Evolutionary conservation across 352 stramenopile species (phyloP), one percentile per base, ranked within the genome.

Genomic region (Phytophthora tubulina): DNA sequence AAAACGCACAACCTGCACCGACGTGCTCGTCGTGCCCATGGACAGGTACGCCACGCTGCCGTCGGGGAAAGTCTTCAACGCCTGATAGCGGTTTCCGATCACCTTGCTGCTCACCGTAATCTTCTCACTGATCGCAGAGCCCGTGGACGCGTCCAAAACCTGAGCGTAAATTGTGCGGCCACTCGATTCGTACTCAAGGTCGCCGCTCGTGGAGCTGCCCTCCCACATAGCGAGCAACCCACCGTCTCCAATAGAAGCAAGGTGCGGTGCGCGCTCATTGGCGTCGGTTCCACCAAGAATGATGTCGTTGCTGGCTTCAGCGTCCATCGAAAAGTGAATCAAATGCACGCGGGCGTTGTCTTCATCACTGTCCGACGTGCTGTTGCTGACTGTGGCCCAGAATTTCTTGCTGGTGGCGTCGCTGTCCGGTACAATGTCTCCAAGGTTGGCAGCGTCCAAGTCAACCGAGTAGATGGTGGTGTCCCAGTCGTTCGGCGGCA

Each of bases 11-110:
- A 89, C 54, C 69, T 85, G 72, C 66, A 89, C 51, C 54, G 70
- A 79, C 2, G 73, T 84, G 55, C 50, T 70, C 6, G 70, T 72
- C 44, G 68, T 56, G 54, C 77, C 76, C 71, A 79, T 86, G 27
- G 78, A 83, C 46, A 88, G 31, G 73, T 88, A 86, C 14, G 76
- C 82, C 9, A 88, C 79, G 3, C 66, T 81, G 42, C 82, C 79
- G 46, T 90, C 80, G 7, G 78, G 75, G 63, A 70, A 86, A 31
- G 58, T 61, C 46, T 80, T 84, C 63, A 90, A 73, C n/a, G 79
- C 82, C 71, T 88, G 80, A 75, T 87, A 90, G 8, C 80, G 74
- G 68, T 90, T 90, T 59, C 83, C 83, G 42, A 78, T 79, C 17
- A 81, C 72, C 14, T 78, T 79, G 3, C 75, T 67, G 54, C 82